Conservation (phyloP, 2,329 filamentous ascomycete species). For the Fusarium humuli region DNA sequence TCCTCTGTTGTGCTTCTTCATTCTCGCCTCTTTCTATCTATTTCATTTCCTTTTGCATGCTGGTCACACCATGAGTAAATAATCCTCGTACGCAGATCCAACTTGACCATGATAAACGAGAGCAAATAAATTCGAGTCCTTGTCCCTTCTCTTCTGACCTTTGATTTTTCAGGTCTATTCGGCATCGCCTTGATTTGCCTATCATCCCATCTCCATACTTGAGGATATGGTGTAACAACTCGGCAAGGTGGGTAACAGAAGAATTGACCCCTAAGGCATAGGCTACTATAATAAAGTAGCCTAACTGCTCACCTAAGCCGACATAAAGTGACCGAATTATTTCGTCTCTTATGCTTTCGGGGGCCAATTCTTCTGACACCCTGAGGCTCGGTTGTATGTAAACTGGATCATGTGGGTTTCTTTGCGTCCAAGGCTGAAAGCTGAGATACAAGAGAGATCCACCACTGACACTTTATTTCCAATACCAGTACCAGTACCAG, state of each 20-base stretch:
- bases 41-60: constrained; percentile 21
- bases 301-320: too few species aligned
- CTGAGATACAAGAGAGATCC: not conserved
- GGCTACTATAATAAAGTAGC: too few species aligned
- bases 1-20: constrained; percentile 32
- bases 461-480: constrained; percentile 2
- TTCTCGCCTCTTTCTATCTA: constrained; percentile 24
- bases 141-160: not conserved
- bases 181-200: not conserved
- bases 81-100: constrained; percentile 9
- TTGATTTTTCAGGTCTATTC: not conserved
- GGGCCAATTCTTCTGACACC: too few species aligned
- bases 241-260: too few species aligned
- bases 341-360: too few species aligned
- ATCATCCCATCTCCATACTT: not conserved
- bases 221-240: not conserved
- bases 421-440: not conserved
- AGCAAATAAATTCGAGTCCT: not conserved
- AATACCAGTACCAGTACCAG: too few species aligned
- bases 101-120: not conserved
- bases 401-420: not conserved
- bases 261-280: too few species aligned
- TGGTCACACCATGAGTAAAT: constrained; percentile 5
- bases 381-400: not conserved
- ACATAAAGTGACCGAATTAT: too few species aligned